Evolutionary conservation across 345 rosid genomes (phyloP), one percentile per base, ranked within the genome.

Genomic region (Boechera divaricarpa): DNA sequence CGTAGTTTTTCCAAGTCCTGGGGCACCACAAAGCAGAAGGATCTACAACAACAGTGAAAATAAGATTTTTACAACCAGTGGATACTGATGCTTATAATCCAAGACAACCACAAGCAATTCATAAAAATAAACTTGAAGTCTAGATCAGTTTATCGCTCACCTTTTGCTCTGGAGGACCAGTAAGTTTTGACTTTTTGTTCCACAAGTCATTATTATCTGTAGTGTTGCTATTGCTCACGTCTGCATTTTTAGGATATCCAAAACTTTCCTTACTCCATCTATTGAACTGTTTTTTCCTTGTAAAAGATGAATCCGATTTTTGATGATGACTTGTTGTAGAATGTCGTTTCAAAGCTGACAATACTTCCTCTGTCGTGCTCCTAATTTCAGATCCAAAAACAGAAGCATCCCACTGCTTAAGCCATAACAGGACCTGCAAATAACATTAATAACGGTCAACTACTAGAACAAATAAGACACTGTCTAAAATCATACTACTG

Each of bases 1-100:
- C 12, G 99, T 95, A 70, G 99, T 95, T 90, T 95, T 95, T 67
- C 99, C 99, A 83, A 95, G 99, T 69, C 99, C 99, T 24, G 98
- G 99, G 65, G 99, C 89, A 61, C 99, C 98, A 79, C 99, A 92
- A 56, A 92, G 98, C 77, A 92, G 73, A 72, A 95, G 99, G 75
- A 95, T 85, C 99, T 92, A 91, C 91, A 83, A 69, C 2, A 61
- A 39, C 61, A 72, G 67, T 38, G 75, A 51, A 70, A 77, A 63
- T 63, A 58, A 59, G 53, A 39, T 26, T 33, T 56, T 52, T 36
- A 64, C 28, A 33, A n/a, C 31, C 2, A 16, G 26, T 48, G 24
- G 32, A 59, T n/a, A 58, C 29, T 36, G 16, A 42, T 10, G 62
- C 58, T 52, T 67, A 10, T 67, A 58, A n/a, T 33, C 63, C 53